These are phyloP conservation scores for Porphyrellus cyaneotinctus DNA, from an alignment of 768 basidiomycete species.

Conservation along the genomic window DNA sequence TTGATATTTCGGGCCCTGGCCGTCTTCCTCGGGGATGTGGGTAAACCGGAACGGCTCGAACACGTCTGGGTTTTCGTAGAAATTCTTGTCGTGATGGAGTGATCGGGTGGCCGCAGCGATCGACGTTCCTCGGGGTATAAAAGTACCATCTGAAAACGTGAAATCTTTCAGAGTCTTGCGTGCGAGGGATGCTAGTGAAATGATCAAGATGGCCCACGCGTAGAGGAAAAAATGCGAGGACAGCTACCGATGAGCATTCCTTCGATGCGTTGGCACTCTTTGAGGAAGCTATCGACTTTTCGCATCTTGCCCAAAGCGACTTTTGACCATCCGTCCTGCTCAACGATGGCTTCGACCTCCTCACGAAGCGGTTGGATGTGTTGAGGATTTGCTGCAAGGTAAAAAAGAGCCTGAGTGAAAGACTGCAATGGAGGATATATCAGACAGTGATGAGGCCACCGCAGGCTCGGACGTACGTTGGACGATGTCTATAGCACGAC, in stretches of 20 bases:
- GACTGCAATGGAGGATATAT: no score
- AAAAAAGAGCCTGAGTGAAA: background rate
- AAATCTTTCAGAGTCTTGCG: no score
- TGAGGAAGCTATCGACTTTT: no score
- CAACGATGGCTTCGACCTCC: no score
- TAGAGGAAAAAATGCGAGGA: background rate
- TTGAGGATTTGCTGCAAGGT: no score
- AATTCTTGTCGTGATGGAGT: slow-evolving; percentile 15
- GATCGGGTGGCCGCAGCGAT: slow-evolving; percentile 22
- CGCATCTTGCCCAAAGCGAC: no score
- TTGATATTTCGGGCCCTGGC: slow-evolving; percentile 32
- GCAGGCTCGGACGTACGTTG: background rate
- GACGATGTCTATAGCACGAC: background rate
- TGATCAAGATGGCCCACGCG: no score
- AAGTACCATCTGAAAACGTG: slow-evolving; percentile 37
- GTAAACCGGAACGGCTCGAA: slow-evolving; percentile 47
- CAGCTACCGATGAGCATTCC: background rate
- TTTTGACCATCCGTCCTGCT: no score
- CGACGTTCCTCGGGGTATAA: slow-evolving; percentile 33
- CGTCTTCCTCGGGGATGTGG: slow-evolving; percentile 28
- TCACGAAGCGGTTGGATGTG: no score
- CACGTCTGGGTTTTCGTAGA: slow-evolving; percentile 41
- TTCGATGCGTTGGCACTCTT: background rate
- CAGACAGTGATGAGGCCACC: no score
- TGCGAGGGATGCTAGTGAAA: no score